Conservation (phyloP, 129 eudicot species). For the Flaveria ramosissima region DNA sequence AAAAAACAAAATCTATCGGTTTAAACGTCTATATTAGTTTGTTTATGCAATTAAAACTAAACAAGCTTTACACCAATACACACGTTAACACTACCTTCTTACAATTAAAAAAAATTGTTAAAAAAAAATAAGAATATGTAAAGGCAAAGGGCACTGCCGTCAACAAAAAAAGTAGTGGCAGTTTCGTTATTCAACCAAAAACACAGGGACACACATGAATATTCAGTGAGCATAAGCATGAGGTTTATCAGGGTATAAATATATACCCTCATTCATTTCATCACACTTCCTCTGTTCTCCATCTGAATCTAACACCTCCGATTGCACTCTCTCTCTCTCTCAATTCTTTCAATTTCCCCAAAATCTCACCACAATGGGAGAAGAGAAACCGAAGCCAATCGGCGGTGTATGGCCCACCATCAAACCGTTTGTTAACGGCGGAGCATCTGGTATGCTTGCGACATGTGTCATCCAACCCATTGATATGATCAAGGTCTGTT, state of each 20-base stretch:
- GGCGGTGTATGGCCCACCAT: constrained; percentile 73
- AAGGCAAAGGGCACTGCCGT: neutral
- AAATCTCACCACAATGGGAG: constrained; percentile 48
- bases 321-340: neutral
- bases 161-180: constrained; percentile 9
- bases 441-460: constrained; percentile 93
- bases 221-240: neutral
- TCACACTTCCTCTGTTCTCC: constrained; percentile 14
- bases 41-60: no score
- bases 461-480: constrained; percentile 92
- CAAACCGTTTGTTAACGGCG: constrained; percentile 95
- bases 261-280: neutral
- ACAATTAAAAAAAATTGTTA: no score
- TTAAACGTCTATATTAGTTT: no score
- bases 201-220: constrained; percentile 5
- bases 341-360: constrained; percentile 3
- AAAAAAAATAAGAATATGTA: no score
- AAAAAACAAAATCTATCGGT: no score
- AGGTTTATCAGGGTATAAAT: constrained; percentile 18
- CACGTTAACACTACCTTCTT: no score
- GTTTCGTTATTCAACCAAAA: constrained; percentile 2
- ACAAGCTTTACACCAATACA: no score
- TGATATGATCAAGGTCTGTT: constrained; percentile 92
- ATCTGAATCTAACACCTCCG: constrained; percentile 8
- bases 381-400: constrained; percentile 56